Conservation (phyloP, 257 asterid species). For the Primulina eburnea region DNA sequence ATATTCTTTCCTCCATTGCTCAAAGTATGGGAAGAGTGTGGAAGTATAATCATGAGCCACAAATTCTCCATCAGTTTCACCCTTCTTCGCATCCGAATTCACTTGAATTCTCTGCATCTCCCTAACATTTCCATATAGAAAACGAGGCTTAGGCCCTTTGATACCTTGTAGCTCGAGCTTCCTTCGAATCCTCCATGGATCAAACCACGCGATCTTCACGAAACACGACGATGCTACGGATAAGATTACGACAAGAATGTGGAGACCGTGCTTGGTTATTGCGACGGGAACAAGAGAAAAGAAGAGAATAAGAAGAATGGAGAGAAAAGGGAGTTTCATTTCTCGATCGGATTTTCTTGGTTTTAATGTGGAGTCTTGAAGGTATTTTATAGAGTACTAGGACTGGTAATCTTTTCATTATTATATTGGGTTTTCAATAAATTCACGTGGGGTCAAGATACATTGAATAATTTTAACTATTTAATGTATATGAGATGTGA, state of each 20-base stretch:
- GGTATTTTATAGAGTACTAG: neutral
- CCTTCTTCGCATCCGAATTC: conserved; percentile 13
- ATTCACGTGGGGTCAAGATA: no score
- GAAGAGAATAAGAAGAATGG: conserved; percentile 20
- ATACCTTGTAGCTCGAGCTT: conserved; percentile 69
- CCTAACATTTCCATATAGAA: conserved; percentile 54
- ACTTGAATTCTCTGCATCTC: conserved; percentile 78
- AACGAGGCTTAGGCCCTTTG: conserved; percentile 62
- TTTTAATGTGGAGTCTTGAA: neutral
- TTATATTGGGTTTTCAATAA: neutral
- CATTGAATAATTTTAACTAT: no score
- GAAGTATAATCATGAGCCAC: conserved; percentile 87
- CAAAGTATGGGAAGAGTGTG: conserved; percentile 79
- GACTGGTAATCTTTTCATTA: neutral
- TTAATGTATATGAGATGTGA: no score
- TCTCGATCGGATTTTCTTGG: conserved; percentile 14
- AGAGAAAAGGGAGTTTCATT: conserved; percentile 36
- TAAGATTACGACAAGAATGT: conserved; percentile 16
- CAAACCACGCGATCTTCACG: conserved; percentile 33
- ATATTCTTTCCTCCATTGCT: conserved; percentile 74
- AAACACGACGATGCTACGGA: conserved; percentile 26
- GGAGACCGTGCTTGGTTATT: neutral
- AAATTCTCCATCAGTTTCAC: conserved; percentile 34
- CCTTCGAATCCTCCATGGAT: conserved; percentile 40
- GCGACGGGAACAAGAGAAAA: conserved; percentile 4